Evolutionary conservation across 257 asterid genomes (phyloP).

Genomic region (Scutellaria minor): DNA sequence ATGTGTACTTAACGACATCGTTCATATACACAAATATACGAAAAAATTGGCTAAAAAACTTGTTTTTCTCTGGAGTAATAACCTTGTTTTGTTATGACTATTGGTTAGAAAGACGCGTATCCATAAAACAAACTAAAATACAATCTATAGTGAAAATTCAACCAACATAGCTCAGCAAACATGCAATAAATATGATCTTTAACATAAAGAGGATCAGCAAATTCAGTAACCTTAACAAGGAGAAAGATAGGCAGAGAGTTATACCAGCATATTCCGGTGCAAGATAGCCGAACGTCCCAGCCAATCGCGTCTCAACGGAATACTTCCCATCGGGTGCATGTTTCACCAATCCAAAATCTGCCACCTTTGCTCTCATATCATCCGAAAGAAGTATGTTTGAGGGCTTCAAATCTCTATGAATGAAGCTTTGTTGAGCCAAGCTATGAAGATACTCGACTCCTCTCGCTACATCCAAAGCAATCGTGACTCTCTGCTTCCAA

Average conservation of each 20-base stretch:
- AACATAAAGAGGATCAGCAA: neutral
- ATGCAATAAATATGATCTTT: neutral
- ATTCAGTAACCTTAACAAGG: neutral
- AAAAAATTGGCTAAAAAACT: no score
- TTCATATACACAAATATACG: no score
- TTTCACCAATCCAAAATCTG: conserved; percentile 86
- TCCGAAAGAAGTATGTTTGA: conserved; percentile 84
- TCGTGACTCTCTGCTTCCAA: conserved; percentile 86
- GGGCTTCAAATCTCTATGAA: conserved; percentile 86
- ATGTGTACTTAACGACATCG: no score
- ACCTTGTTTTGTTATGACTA: no score
- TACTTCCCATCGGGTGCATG: conserved; percentile 88
- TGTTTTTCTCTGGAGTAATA: no score
- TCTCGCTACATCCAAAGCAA: conserved; percentile 85
- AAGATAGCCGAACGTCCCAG: conserved; percentile 93
- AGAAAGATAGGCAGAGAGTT: conserved; percentile 7
- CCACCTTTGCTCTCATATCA: conserved; percentile 93
- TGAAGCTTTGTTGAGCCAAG: conserved; percentile 88
- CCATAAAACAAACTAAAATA: neutral
- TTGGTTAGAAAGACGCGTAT: no score
- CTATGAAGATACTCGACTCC: conserved; percentile 95
- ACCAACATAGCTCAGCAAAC: neutral
- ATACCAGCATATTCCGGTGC: conserved; percentile 97
- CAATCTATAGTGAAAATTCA: neutral
- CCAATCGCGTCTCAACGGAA: conserved; percentile 86